Base-by-base conservation (phyloP, 1,284 basidiomycete species). In the Apiotrichum porosum region DNA sequence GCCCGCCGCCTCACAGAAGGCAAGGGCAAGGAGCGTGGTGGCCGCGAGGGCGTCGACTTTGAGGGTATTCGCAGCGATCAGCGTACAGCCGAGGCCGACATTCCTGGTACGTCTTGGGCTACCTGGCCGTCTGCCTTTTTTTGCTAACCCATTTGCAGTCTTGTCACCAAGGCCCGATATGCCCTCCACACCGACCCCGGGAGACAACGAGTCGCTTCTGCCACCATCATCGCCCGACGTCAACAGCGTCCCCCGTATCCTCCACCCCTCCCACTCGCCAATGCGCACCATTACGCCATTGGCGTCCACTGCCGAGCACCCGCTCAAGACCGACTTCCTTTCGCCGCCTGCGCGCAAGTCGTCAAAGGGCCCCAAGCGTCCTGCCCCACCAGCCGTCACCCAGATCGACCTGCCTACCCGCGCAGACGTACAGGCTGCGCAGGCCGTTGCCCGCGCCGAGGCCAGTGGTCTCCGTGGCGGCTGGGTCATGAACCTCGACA, bases 401-500 rank as follows among this genome's bases (percentile, higher is more conserved):
- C 56, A 65, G 14, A 57, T 74, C 17, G 72, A 75, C 48, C 56
- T 75, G 22, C 73, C 73, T 2, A 75, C 72, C 1, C 65, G 73
- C 3, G 72, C 72, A 1, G 73, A 75, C 43, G 66, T 75, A 1
- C 69, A 74, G 53, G 72, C 73, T 4, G 68, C 69, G 42, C 54
- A 67, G n/a, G 73, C 72, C 1, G 72, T 75, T 23, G 66, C 69
- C 15, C 47, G 55, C 14, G 73, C 72, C 15, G 73, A 75, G 52
- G 42, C 54, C 5, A 59, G 58, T 4, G 69, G 71, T 0, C 54
- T 74, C 10, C 61, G 73, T 21, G 73, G 73, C 10, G 73, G 73
- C 12, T 75, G 73, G 73, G 65, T 75, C 33, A 72, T 75, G 72
- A 67, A 61, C 41, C 48, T 68, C 19, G 69, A 71, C 46, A 57